Percentiles rank a stretch among this genome's conserved stretches.
Conservation (phyloP, 1,284 basidiomycete genomes). For the Pseudozyma sp. region DNA sequence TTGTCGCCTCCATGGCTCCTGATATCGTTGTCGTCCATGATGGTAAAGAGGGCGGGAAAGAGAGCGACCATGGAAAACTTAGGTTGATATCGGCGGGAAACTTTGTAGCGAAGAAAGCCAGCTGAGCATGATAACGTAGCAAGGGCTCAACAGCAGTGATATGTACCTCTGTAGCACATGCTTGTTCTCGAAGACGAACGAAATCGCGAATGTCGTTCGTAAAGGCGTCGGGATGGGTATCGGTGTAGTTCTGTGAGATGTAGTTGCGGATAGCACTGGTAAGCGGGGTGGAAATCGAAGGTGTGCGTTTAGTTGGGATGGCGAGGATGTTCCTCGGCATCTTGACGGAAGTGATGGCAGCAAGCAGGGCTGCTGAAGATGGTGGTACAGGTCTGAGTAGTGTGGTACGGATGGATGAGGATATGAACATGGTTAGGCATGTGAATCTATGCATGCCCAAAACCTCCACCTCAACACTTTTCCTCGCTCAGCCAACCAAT, state of each 20-base stretch:
- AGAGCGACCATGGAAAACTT: conserved; percentile 60
- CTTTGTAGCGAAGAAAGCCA: conserved; percentile 80
- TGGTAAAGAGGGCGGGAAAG: conserved; percentile 49
- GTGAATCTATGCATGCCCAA: conserved; percentile 1
- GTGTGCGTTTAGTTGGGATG: conserved; percentile 54
- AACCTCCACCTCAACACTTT: conserved; percentile 41
- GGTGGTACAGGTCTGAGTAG: background rate
- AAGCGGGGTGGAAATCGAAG: conserved; percentile 41
- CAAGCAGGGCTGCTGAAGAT: background rate
- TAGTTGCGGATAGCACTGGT: conserved; percentile 75
- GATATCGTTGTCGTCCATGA: conserved; percentile 44
- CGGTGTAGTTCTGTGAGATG: conserved; percentile 77
- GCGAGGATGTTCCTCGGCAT: conserved; percentile 63
- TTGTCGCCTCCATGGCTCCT: conserved; percentile 41
- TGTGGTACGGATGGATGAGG: background rate
- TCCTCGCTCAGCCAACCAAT: background rate
- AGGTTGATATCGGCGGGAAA: conserved; percentile 74
- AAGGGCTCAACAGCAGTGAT: conserved; percentile 34
- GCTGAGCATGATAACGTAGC: conserved; percentile 84
- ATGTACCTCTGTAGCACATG: conserved; percentile 74
- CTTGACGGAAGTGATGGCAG: background rate
- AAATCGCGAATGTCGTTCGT: conserved; percentile 81
- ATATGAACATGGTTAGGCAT: background rate
- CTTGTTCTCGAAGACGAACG: conserved; percentile 75
- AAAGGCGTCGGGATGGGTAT: conserved; percentile 90